Percentiles rank a stretch among this genome's conserved stretches.
Conservation (phyloP, 148 eudicot genomes). For the Camellia japonica region DNA sequence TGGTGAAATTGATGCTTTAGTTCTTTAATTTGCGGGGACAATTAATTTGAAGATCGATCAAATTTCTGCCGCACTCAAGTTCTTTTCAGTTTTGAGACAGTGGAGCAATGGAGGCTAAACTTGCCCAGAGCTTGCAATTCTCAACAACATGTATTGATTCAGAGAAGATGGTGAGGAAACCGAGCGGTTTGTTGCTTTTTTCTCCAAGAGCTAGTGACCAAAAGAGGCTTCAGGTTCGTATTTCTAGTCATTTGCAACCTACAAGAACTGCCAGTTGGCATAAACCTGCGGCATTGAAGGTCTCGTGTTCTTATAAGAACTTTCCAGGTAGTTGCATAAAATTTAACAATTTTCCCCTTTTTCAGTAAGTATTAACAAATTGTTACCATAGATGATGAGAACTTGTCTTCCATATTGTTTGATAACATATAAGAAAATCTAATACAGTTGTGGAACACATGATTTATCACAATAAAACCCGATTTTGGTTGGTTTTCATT, state of each 20-base stretch:
- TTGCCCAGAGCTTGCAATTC: conserved; percentile 42
- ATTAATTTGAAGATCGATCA: neutral
- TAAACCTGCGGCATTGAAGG: conserved; percentile 30
- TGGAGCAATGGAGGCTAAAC: conserved; percentile 47
- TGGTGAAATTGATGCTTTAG: neutral
- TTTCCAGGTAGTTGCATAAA: conserved; percentile 43
- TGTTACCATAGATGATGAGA: neutral
- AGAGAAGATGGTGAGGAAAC: conserved; percentile 33
- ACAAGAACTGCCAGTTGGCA: conserved; percentile 21
- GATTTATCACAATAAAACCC: neutral
- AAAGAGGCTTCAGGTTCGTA: conserved; percentile 28
- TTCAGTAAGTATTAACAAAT: neutral
- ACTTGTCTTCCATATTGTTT: neutral
- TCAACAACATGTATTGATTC: conserved; percentile 46
- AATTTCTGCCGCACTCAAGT: neutral
- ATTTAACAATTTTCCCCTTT: too few relatives aligned
- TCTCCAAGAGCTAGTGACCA: conserved; percentile 31
- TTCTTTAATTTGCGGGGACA: neutral
- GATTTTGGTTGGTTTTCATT: neutral
- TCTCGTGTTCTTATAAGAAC: conserved; percentile 50
- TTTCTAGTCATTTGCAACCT: conserved; percentile 28
- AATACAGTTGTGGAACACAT: neutral
- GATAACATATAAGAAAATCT: neutral
- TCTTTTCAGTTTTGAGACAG: conserved; percentile 15
- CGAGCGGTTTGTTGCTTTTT: conserved; percentile 33